Evolutionary conservation across 2,329 filamentous ascomycete genomes (phyloP), one percentile per base, ranked within the genome.

Genomic region (Fusarium metavorans): DNA sequence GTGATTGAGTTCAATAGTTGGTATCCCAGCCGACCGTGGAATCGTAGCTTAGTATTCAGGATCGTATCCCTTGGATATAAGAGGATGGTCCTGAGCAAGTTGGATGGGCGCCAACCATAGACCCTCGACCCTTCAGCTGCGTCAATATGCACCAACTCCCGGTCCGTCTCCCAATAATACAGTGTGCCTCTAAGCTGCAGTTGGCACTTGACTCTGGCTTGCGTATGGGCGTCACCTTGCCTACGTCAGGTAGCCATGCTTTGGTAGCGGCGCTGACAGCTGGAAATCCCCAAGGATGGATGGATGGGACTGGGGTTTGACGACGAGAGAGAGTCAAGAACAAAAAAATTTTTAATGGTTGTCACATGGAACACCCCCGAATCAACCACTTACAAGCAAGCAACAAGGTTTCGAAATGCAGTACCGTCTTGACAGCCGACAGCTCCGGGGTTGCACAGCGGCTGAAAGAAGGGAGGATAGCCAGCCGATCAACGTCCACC

Each of bases 101-200:
- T 67, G 64, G 59, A 64, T 41, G 35, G 25, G 54, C 67, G 50
- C 64, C 64, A 61, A 72, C 50, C 50, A 54, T 54, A 32, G 50
- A 34, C 71, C 71, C 71, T 74, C 64, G 71, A 74, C 71, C 67
- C 59, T 71, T 74, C 64, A 74, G 71, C 71, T 74, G 71, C 54
- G 56, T 72, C 71, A 74, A 74, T 71, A 58, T 71, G 60, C 71
- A 74, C 67, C 67, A 71, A 62, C 34, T 71, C 48, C 45, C 16
- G 23, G 37, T 56, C 27, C 45, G 30, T 25, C 45, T 16, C 48
- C 48, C 27, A 52, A 52, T 56, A 35, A 56, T 57, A 23, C 45
- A 54, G 45, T 27, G 67, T 43, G 71, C 71, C 71, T 65, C 71
- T 64, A 65, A 74, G 63, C 71, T 74, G 71, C 71, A 74, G 71